These are phyloP conservation scores for Kurtzmaniella cleridarum DNA, from an alignment of 805 yeast species.

Conservation along the genomic window DNA sequence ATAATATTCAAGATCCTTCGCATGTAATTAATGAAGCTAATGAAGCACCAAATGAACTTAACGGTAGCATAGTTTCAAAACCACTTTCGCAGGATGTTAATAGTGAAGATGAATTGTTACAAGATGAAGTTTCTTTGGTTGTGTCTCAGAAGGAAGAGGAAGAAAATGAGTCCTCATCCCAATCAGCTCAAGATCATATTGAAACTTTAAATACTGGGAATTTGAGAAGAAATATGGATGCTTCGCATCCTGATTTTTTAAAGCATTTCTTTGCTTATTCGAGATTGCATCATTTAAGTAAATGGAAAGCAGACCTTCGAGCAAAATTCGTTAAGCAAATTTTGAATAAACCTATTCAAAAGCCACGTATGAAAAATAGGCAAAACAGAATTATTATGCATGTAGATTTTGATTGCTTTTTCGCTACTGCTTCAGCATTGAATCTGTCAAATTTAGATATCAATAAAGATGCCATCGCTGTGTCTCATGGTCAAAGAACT, in stretches of 20 bases:
- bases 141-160: slow-evolving; percentile 8
- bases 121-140: slow-evolving; percentile 6
- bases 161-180: slow-evolving; percentile 7
- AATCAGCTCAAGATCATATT: slow-evolving; percentile 7
- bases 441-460: slow-evolving; percentile 50
- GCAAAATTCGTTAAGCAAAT: slow-evolving; percentile 52
- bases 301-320: slow-evolving; percentile 76
- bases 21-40: neutral
- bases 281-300: slow-evolving; percentile 80
- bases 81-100: neutral
- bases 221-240: slow-evolving; percentile 30
- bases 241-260: slow-evolving; percentile 74
- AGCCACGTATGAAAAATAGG: neutral
- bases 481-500: slow-evolving; percentile 50
- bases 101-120: slow-evolving; percentile 1
- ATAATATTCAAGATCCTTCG: neutral
- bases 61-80: slow-evolving; percentile 1
- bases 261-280: slow-evolving; percentile 71
- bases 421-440: slow-evolving; percentile 77
- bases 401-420: slow-evolving; percentile 91
- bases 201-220: neutral
- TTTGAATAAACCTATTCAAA: slow-evolving; percentile 15
- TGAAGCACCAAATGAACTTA: neutral
- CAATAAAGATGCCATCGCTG: slow-evolving; percentile 51
- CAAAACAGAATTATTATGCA: slow-evolving; percentile 50